Conservation (phyloP, 1,139 yeast genomes). For the Magnusiomyces clavatus region DNA sequence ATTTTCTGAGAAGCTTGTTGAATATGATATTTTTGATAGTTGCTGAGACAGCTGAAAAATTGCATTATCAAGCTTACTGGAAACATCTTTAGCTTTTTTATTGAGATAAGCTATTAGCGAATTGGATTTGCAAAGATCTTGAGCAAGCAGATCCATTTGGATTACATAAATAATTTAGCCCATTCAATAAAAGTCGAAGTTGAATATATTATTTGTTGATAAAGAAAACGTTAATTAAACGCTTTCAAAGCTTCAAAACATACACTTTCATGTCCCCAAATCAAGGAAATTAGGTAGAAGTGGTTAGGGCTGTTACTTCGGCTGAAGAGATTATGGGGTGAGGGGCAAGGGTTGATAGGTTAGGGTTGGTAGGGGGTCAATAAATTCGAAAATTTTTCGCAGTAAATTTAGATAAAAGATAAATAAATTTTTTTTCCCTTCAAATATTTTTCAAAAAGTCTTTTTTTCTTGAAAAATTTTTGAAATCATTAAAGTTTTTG, state of each 20-base stretch:
- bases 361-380: too few relatives aligned
- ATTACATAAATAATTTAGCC: background rate
- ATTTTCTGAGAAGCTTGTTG: too few relatives aligned
- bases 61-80: background rate
- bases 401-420: too few relatives aligned
- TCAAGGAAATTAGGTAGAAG: too few relatives aligned
- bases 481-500: too few relatives aligned
- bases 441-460: background rate
- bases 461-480: too few relatives aligned
- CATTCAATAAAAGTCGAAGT: background rate
- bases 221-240: background rate
- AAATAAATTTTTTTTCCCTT: background rate
- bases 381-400: too few relatives aligned
- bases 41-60: background rate
- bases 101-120: background rate
- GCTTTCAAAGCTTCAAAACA: background rate
- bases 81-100: background rate
- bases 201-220: background rate
- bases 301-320: too few relatives aligned
- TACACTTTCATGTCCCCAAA: too few relatives aligned
- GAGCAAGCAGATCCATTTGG: background rate
- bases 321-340: too few relatives aligned
- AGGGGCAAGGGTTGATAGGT: too few relatives aligned
- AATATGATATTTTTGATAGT: too few relatives aligned
- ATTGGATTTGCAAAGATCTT: background rate